Conservation (phyloP, 768 basidiomycete species). For the Xanthoconium purpureum region DNA sequence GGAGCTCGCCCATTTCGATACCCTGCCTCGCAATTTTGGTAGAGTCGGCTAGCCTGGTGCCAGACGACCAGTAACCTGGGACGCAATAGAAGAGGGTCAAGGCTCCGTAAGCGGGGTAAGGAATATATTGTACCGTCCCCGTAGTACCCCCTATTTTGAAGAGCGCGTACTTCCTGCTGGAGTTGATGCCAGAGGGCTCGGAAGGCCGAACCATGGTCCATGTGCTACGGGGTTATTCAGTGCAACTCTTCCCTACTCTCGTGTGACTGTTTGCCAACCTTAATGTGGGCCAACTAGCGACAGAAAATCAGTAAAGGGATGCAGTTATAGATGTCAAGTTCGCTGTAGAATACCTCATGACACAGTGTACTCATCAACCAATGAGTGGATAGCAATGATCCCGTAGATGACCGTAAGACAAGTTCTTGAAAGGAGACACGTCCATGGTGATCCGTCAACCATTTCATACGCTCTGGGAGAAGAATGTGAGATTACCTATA, state of each 20-base stretch:
- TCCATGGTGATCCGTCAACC: background rate
- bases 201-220: slow-evolving; percentile 76
- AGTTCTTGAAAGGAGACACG: slow-evolving; percentile 49
- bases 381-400: slow-evolving; percentile 57
- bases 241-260: background rate
- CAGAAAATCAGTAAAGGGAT: slow-evolving; percentile 5
- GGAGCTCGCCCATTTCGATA: slow-evolving; percentile 55
- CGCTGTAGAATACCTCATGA: slow-evolving; percentile 59
- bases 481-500: slow-evolving; percentile 46
- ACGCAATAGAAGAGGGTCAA: slow-evolving; percentile 1
- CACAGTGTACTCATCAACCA: slow-evolving; percentile 78
- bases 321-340: slow-evolving; percentile 12
- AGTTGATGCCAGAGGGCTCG: slow-evolving; percentile 72
- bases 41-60: slow-evolving; percentile 67
- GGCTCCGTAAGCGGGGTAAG: background rate
- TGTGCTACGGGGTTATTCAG: slow-evolving; percentile 47
- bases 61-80: slow-evolving; percentile 80
- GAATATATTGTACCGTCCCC: slow-evolving; percentile 61
- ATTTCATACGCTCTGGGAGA: background rate
- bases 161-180: slow-evolving; percentile 57
- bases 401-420: slow-evolving; percentile 61
- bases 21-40: slow-evolving; percentile 49
- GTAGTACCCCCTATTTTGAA: slow-evolving; percentile 77
- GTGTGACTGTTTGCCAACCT: slow-evolving; percentile 40
- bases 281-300: slow-evolving; percentile 73